Conservation (phyloP, 148 eudicot genomes). For the Agrostemma githago region DNA sequence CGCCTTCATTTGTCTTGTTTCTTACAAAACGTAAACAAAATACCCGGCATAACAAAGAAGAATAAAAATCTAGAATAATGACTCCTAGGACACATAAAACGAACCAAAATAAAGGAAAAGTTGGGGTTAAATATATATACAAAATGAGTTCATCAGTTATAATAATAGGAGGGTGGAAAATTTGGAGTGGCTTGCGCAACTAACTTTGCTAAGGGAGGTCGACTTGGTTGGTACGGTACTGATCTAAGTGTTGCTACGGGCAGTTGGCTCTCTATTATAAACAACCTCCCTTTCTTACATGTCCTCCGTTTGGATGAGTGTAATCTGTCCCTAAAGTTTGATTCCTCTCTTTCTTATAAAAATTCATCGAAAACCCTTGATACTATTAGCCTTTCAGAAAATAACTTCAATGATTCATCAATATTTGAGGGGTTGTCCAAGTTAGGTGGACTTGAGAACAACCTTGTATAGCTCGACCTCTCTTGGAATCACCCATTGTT, state of each 20-base stretch:
- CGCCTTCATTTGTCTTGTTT: no score
- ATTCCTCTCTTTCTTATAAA: neutral
- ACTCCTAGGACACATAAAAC: no score
- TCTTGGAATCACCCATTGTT: no score
- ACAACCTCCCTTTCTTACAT: slow-evolving; percentile 11
- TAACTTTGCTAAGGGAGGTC: neutral
- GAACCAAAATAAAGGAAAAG: no score
- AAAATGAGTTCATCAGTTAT: no score
- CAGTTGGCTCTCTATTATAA: neutral
- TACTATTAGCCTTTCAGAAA: neutral
- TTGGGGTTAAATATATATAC: no score
- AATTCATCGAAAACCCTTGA: slow-evolving; percentile 4
- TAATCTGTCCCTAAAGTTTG: neutral
- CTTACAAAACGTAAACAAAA: no score
- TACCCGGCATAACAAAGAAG: no score
- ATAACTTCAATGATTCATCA: slow-evolving; percentile 8
- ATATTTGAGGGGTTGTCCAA: no score
- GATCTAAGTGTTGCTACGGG: neutral
- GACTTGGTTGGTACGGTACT: neutral
- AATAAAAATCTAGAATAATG: no score
- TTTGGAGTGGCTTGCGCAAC: neutral
- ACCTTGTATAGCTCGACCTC: no score
- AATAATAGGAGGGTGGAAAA: neutral
- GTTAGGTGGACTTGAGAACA: no score
- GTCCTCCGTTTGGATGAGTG: neutral